A percentile compares a stretch with the other conserved stretches of the same genome.
Conservation (phyloP, 257 asterid genomes). For the Przewalskia tangutica region DNA sequence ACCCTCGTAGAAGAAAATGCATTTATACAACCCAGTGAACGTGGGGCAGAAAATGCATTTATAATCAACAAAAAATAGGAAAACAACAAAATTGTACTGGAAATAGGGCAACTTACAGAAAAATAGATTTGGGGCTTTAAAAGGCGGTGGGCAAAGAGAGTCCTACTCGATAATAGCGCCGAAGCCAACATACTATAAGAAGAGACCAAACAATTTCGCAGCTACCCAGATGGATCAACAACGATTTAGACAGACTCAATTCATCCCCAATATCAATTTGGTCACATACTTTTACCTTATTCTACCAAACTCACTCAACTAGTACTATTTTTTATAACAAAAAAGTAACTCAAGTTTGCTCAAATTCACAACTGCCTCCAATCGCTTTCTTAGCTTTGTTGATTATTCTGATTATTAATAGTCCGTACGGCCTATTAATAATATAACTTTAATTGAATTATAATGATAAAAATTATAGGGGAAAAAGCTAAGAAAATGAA, state of each 20-base stretch:
- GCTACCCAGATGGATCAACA: not conserved
- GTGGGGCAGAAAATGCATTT: too few relatives aligned
- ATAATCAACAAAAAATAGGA: not conserved
- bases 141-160: constrained; percentile 47
- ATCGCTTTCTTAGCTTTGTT: too few relatives aligned
- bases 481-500: too few relatives aligned
- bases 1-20: too few relatives aligned
- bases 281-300: not conserved
- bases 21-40: too few relatives aligned
- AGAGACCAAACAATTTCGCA: not conserved
- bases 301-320: not conserved
- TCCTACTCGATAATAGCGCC: constrained; percentile 45
- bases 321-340: not conserved
- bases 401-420: too few relatives aligned
- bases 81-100: not conserved
- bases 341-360: not conserved
- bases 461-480: too few relatives aligned
- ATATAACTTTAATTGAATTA: too few relatives aligned
- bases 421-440: too few relatives aligned
- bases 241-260: not conserved
- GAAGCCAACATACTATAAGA: constrained; percentile 41
- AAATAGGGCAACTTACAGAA: constrained; percentile 32
- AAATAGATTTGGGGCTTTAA: constrained; percentile 21
- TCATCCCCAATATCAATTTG: not conserved
- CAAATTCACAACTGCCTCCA: not conserved